phyloP scores from a whole-genome alignment of 2,329 filamentous ascomycete genomes.

The Huntiella abstrusa region DNA sequence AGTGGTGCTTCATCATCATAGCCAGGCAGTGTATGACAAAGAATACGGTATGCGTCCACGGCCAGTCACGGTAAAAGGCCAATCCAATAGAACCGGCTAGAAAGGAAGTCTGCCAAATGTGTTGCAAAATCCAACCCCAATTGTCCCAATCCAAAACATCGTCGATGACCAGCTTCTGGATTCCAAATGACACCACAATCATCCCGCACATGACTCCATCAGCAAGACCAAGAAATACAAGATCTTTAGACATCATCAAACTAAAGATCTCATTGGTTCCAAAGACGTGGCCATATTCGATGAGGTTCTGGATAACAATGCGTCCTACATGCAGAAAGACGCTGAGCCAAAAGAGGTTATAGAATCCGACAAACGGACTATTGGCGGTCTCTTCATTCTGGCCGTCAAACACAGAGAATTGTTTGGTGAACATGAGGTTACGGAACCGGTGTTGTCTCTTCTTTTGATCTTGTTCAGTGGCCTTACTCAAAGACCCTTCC shows the following conservation, averaged over 20 bases:
- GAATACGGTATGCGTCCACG: constrained; percentile 67
- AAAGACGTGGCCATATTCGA: constrained; percentile 45
- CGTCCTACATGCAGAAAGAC: constrained; percentile 48
- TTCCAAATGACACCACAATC: constrained; percentile 43
- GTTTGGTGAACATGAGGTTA: constrained; percentile 48
- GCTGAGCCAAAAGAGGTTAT: constrained; percentile 58
- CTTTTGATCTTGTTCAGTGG: constrained; percentile 11
- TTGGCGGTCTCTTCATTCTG: constrained; percentile 45
- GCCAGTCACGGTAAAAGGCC: constrained; percentile 55
- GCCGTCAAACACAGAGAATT: constrained; percentile 57
- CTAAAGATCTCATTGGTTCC: constrained; percentile 54
- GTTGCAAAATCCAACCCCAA: constrained; percentile 55
- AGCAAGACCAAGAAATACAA: constrained; percentile 37
- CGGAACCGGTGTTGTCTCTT: constrained; percentile 16
- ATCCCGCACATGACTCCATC: constrained; percentile 51
- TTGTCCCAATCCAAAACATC: constrained; percentile 48
- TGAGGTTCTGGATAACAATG: constrained; percentile 50
- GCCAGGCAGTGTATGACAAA: constrained; percentile 56
- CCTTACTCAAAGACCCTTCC: constrained; percentile 2
- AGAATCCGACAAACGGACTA: constrained; percentile 62
- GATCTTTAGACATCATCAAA: constrained; percentile 40
- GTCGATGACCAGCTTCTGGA: constrained; percentile 42
- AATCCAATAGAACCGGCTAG: constrained; percentile 43
- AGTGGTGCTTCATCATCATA: constrained; percentile 73
- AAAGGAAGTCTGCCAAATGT: constrained; percentile 51